Conservation (phyloP, 768 basidiomycete species). For the Leucocoprinus birnbaumii region DNA sequence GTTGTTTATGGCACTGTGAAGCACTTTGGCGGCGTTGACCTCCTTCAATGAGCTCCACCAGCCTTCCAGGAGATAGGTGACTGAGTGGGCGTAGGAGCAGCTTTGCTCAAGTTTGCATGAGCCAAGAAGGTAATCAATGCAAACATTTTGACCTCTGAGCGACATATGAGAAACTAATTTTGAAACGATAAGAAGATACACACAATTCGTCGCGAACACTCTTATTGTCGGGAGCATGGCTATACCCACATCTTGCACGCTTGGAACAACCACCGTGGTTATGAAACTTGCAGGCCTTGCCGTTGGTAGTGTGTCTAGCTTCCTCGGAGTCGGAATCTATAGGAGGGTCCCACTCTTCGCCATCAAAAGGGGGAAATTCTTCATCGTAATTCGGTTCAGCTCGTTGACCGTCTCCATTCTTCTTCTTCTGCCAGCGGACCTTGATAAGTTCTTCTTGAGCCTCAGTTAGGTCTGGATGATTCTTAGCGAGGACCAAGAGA, state of each 20-base stretch:
- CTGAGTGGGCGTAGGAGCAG: slow-evolving; percentile 34
- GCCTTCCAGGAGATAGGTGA: slow-evolving; percentile 27
- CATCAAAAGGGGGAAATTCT: slow-evolving; percentile 30
- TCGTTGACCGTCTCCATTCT: slow-evolving; percentile 16
- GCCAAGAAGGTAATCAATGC: slow-evolving; percentile 36
- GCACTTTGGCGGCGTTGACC: neutral
- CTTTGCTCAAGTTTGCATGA: slow-evolving; percentile 35
- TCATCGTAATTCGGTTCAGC: slow-evolving; percentile 25
- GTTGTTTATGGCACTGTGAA: neutral
- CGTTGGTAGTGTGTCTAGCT: slow-evolving; percentile 48
- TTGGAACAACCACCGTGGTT: slow-evolving; percentile 49
- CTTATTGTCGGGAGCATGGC: slow-evolving; percentile 52
- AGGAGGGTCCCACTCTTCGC: slow-evolving; percentile 32
- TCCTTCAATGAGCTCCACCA: slow-evolving; percentile 27
- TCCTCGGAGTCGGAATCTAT: slow-evolving; percentile 54
- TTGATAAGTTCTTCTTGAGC: slow-evolving; percentile 25
- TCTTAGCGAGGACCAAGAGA: slow-evolving; percentile 31
- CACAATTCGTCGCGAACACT: slow-evolving; percentile 55
- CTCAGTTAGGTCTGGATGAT: slow-evolving; percentile 25
- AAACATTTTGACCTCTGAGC: slow-evolving; percentile 46
- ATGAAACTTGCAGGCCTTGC: slow-evolving; percentile 52
- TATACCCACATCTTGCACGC: slow-evolving; percentile 40
- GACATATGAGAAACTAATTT: neutral
- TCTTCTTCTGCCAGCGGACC: slow-evolving; percentile 17
- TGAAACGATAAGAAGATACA: slow-evolving; percentile 17